Percentiles rank a stretch among this genome's conserved stretches.
Conservation (phyloP, 1,284 basidiomycete genomes). For the Ceratorhiza oryzae-sativae region DNA sequence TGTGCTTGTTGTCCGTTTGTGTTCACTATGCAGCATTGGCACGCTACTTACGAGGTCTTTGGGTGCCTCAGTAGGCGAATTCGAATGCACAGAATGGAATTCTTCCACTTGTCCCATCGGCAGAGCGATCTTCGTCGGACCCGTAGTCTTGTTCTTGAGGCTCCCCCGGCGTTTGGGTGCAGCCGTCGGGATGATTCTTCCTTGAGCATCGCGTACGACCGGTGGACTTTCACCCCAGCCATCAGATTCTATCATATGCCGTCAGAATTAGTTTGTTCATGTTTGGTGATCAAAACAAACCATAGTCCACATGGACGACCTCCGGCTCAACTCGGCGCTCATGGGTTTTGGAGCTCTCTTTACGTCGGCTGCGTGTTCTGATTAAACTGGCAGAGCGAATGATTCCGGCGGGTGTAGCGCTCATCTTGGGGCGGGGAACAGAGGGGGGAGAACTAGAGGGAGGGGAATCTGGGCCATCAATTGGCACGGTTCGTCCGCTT, state of each 20-base stretch:
- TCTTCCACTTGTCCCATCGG: slow-evolving; percentile 38
- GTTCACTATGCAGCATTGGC: slow-evolving; percentile 21
- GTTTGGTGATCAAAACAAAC: slow-evolving; percentile 16
- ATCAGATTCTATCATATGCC: slow-evolving; percentile 22
- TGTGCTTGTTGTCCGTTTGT: slow-evolving; percentile 37
- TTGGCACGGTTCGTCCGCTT: slow-evolving; percentile 13
- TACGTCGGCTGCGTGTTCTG: slow-evolving; percentile 30
- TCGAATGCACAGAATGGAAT: slow-evolving; percentile 32
- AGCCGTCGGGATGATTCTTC: slow-evolving; percentile 16
- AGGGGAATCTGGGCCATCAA: slow-evolving; percentile 8
- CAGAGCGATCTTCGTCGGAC: slow-evolving; percentile 34
- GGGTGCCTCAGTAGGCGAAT: slow-evolving; percentile 23
- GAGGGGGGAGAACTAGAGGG: not conserved
- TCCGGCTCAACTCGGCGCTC: slow-evolving; percentile 31
- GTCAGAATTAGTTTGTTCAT: slow-evolving; percentile 4
- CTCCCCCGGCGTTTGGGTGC: slow-evolving; percentile 27
- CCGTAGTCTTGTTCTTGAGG: slow-evolving; percentile 16
- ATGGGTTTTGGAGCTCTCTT: slow-evolving; percentile 17
- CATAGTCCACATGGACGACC: slow-evolving; percentile 30
- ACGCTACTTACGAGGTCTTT: slow-evolving; percentile 32
- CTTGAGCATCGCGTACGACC: slow-evolving; percentile 30
- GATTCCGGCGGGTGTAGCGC: slow-evolving; percentile 16
- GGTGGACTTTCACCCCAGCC: slow-evolving; percentile 34
- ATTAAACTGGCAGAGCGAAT: slow-evolving; percentile 37
- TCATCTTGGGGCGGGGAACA: slow-evolving; percentile 8